Evolutionary conservation across 305 asterid species (phyloP), one percentile per base, ranked within the genome.

Genomic region (Euphrasia arctica): DNA sequence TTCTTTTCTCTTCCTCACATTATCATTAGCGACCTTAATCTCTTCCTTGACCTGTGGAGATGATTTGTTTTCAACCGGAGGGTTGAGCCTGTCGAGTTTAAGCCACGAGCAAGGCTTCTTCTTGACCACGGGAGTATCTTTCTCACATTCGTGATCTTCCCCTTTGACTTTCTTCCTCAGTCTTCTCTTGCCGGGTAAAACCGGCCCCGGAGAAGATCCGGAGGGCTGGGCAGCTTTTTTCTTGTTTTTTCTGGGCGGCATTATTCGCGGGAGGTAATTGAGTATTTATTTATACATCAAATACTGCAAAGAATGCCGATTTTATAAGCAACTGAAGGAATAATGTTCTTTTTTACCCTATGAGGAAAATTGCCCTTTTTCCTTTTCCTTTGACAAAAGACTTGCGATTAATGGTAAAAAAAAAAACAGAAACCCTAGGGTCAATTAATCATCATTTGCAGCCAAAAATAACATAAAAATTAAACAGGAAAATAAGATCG

Each of bases 31-130:
- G 55, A 62, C 36, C 29, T 75, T 73, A 10, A 67, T 39, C 43
- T 39, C 75, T 68, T 79, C 87, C 52, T 75, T 74, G 64, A 22
- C 71, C 65, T 71, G 77, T 48, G 54, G 62, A 7, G 77, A 45
- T 7, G 79, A 29, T 54, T 83, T 77, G 65, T 69, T 78, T 58
- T 22, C 85, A 58, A 62, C 15, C 7, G 66, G 78, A 60, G 78
- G 70, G 58, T 78, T 48, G 36, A 81, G 76, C 80, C 72, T 78
- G 34, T 79, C 81, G 31, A 78, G 82, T 59, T 72, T 75, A 1
- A 77, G 86, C 85, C 77, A 79, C 28, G 82, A 62, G 55, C 82
- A 80, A 49, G 81, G 80, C 78, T 78, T 81, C 78, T 76, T 81
- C 78, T 71, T 78, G 60, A 65, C 77, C 13, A 48, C 70, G 52